Conservation (phyloP, 1,284 basidiomycete species). For the Boletellus sp. region DNA sequence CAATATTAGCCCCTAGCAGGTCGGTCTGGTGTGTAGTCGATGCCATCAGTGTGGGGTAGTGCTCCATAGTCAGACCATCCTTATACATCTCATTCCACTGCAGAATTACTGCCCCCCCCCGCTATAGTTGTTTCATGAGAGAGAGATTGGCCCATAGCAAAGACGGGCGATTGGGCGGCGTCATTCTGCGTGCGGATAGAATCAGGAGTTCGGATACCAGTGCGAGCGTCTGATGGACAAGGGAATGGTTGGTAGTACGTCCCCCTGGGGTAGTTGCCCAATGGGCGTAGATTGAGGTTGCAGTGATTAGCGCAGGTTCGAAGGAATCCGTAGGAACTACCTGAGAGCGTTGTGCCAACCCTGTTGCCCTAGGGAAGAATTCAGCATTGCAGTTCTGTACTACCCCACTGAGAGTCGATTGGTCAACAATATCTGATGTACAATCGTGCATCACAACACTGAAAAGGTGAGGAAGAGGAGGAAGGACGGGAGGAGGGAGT, state of each 20-base stretch:
- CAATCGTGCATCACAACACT: neutral
- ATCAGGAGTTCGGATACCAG: neutral
- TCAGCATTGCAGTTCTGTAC: neutral
- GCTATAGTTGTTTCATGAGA: neutral
- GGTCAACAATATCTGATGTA: neutral
- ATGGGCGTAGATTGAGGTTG: neutral
- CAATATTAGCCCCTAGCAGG: slow-evolving; percentile 3
- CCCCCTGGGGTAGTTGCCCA: neutral
- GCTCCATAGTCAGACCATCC: neutral
- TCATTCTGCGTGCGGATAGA: neutral
- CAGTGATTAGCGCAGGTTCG: neutral
- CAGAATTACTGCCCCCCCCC: neutral
- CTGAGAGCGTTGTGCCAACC: neutral
- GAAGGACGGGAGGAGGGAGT: neutral
- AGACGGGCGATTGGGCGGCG: neutral
- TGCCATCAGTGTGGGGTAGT: neutral
- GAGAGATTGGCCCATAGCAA: neutral
- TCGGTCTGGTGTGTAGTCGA: neutral
- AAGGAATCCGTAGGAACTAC: slow-evolving; percentile 1
- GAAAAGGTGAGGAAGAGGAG: too few species aligned
- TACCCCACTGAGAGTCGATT: neutral
- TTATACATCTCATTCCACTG: neutral
- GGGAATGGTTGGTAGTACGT: neutral
- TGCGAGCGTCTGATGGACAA: neutral
- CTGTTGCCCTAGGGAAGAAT: neutral